phyloP scores from a whole-genome alignment of 495 filamentous ascomycete genomes.

The Penicillium angulare region DNA sequence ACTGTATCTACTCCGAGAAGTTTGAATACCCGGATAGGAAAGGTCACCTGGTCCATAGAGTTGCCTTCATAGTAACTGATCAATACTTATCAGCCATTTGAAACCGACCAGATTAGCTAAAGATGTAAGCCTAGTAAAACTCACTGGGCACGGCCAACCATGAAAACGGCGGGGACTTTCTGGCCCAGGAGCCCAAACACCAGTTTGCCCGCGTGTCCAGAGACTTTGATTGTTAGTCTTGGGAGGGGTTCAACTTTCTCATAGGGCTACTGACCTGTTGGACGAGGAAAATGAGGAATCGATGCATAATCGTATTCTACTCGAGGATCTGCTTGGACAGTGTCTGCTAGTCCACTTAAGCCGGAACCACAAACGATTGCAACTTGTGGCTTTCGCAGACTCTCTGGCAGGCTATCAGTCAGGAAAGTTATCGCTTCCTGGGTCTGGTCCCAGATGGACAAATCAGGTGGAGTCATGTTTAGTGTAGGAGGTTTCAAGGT shows the following conservation, averaged over 20 bases:
- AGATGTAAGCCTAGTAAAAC: constrained; percentile 30
- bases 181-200: constrained; percentile 64
- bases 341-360: constrained; percentile 62
- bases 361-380: constrained; percentile 77
- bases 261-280: constrained; percentile 51
- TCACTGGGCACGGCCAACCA: constrained; percentile 75
- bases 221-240: constrained; percentile 41
- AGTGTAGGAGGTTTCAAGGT: neutral
- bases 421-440: constrained; percentile 41
- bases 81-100: neutral
- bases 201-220: constrained; percentile 72
- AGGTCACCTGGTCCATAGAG: constrained; percentile 64
- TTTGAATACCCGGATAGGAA: constrained; percentile 70
- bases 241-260: neutral
- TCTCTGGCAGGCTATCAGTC: constrained; percentile 37
- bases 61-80: constrained; percentile 76
- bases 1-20: constrained; percentile 63
- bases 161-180: constrained; percentile 61
- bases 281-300: constrained; percentile 65
- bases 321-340: constrained; percentile 51
- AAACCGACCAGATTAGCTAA: neutral
- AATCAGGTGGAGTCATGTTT: constrained; percentile 15
- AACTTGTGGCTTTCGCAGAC: constrained; percentile 53
- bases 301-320: constrained; percentile 59
- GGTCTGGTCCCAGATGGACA: constrained; percentile 32